Base-by-base conservation (phyloP, 495 filamentous ascomycete species). In the Daldinia concentrica region DNA sequence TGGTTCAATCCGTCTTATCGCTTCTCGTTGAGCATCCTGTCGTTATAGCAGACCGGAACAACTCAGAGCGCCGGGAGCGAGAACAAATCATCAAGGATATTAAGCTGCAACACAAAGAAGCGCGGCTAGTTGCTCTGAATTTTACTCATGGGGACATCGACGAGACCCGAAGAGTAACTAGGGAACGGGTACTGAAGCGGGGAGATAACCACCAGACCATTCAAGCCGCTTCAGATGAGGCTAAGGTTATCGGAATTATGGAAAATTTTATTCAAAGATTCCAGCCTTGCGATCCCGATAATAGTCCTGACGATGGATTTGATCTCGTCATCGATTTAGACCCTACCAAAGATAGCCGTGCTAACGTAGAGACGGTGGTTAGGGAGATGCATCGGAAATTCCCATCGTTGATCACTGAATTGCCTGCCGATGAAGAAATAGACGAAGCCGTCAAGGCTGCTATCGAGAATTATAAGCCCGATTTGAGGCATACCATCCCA, bases 171-270 rank as follows among this genome's bases (percentile, higher is more conserved):
- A 82, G 88, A 56, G 84, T 93, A n/a, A 97, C 92, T 0, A 90
- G 88, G 50, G 84, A 89, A 50, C 90, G 95, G 12, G 93, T 99
- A 0, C 81, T 98, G 24, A 82, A 86, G 0, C 92, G 95, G 14
- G 95, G 95, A 0, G 93, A 99, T 78, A 98, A 98, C 76, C 95
- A 99, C 74, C 95, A 99, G 78, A 98, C 95, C 11, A 99, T 99
- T 73, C 94, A 95, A 64, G 92, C 95, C 4, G 90, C 88, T 12
- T 88, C 86, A 34, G 82, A 88, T 54, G 78, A 80, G 39, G 78
- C 82, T 14, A 93, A 97, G 76, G 89, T 95, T 36, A 83, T 93
- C 24, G 88, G 88, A 8, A 98, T 99, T 74, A 98, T 99, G 95
- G 90, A 97, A 68, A 93, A 93, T 37, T 99, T 99, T 82, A 82